Percentiles rank a stretch among this genome's conserved stretches.
Evolutionary conservation across 2,329 filamentous ascomycete species (phyloP).

Genomic region (Aspergillus glaucus): DNA sequence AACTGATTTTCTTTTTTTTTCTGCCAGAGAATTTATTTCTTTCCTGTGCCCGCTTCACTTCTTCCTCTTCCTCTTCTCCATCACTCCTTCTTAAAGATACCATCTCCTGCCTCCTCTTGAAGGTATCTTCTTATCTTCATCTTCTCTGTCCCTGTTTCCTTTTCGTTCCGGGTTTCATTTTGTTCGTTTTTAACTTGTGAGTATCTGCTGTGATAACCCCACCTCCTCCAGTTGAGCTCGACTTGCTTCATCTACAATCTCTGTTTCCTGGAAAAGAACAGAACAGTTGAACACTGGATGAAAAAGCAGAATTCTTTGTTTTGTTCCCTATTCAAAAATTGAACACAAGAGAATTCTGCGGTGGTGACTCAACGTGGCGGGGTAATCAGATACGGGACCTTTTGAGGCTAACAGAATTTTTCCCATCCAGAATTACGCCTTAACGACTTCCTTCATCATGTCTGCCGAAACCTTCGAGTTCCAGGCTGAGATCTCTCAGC

Average conservation of each 20-base stretch:
- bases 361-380: background rate
- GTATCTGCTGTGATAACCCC: slow-evolving; percentile 1
- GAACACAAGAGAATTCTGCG: background rate
- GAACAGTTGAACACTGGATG: background rate
- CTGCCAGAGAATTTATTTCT: background rate
- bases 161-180: slow-evolving; percentile 4
- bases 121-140: slow-evolving; percentile 12
- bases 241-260: background rate
- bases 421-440: background rate
- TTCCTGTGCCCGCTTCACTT: slow-evolving; percentile 13
- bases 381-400: background rate
- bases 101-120: slow-evolving; percentile 12
- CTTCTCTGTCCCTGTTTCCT: slow-evolving; percentile 11
- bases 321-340: background rate
- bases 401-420: background rate
- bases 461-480: slow-evolving; percentile 96
- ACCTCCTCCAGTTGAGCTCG: slow-evolving; percentile 1
- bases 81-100: slow-evolving; percentile 4
- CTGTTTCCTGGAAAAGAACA: too few relatives aligned
- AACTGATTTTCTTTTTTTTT: slow-evolving; percentile 6
- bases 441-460: slow-evolving; percentile 52
- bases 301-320: background rate
- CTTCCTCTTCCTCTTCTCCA: slow-evolving; percentile 12
- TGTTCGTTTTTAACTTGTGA: slow-evolving; percentile 2
- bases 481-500: slow-evolving; percentile 99